Base-by-base conservation (phyloP, 2,329 filamentous ascomycete genomes). In the Acarospora socialis region DNA sequence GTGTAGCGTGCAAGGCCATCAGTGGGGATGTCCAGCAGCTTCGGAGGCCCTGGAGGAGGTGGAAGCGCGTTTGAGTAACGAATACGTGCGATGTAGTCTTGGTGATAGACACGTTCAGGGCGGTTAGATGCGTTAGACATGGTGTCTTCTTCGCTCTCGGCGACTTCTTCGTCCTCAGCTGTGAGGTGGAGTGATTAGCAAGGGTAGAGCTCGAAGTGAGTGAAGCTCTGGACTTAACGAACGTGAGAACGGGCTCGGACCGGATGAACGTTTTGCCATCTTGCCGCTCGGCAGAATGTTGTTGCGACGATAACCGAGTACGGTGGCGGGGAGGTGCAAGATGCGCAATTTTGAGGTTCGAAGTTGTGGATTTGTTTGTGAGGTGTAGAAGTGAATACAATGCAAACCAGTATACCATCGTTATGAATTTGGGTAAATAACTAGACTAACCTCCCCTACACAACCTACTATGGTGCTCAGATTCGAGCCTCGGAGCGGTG, bases 61-160 rank as follows among this genome's bases (percentile, higher is more conserved):
- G 90, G 90, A 10, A 98, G 75, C 46, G 83, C 78, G 72, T 98
- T 98, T 50, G 83, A 84, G 57, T 92, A 98, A 57, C 90, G 75
- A 50, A 94, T 82, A 48, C 86, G 80, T 42, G 86, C 87, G 53
- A 98, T 93, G 60, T 94, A 95, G 59, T 98, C 90, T 60, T 98
- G 90, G 53, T 92, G 83, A 47, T 73, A 74, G 38, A 33, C 41
- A 13, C 39, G 38, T 34, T 46, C 44, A 12, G 44, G 20, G 7
- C 32, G 25, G 26, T 18, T 22, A 22, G 12, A 22, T 8, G 23
- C 12, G 5, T n/a, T 15, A 13, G 23, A 13, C 23, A 25, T 25
- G 10, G 15, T 31, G n/a, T 34, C 15, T 17, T 39, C 5, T 37
- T 39, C 13, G 35, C 27, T 7, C 12, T 39, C 6, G 38, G 35